These are phyloP conservation scores for Quercus phellos DNA, from an alignment of 331 rosid genomes.

Conservation along the genomic window DNA sequence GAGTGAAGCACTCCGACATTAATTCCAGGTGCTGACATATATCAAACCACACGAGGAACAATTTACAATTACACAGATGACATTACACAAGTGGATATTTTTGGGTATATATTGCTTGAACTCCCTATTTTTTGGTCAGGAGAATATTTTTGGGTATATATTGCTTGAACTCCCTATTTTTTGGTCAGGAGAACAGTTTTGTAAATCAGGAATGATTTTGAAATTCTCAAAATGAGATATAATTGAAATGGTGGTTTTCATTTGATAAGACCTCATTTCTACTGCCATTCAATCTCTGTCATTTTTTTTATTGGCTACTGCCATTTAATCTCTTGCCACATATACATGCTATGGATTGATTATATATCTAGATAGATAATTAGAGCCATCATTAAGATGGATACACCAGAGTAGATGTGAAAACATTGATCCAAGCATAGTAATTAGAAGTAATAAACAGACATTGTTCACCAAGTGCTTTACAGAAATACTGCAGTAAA, in stretches of 20 bases:
- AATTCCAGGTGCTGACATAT: neutral
- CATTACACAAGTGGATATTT: neutral
- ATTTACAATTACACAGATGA: neutral
- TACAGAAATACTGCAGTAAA: neutral
- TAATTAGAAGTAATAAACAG: neutral
- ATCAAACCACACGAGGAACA: neutral
- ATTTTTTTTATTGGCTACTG: no score
- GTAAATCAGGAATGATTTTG: neutral
- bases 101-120: neutral
- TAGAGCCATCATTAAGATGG: no score
- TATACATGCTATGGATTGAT: neutral
- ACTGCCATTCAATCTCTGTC: neutral
- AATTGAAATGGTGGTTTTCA: neutral
- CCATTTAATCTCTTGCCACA: neutral
- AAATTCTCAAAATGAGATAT: neutral
- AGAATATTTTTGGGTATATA: neutral
- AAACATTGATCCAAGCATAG: no score
- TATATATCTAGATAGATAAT: neutral
- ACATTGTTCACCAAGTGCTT: neutral
- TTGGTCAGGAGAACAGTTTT: slow-evolving; percentile 9
- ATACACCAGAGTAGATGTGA: no score
- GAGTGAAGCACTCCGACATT: neutral
- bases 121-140: slow-evolving; percentile 4
- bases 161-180: neutral
- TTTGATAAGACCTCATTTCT: neutral